Percentiles rank a stretch among this genome's conserved stretches.
phyloP scores from a whole-genome alignment of 208 protist genomes.

The Endotrypanum monterogeii region DNA sequence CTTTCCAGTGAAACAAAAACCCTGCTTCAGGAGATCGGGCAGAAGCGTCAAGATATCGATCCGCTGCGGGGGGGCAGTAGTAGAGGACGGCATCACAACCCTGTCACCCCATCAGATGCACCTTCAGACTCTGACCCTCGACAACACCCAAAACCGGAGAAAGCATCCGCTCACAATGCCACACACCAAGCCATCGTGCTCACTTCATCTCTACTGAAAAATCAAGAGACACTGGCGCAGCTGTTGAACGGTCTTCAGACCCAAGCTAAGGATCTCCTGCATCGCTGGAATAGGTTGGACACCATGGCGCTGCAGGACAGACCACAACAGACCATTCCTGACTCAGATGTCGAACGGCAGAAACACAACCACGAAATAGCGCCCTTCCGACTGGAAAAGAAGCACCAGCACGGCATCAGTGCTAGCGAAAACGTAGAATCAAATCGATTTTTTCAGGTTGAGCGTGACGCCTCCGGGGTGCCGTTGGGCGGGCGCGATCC shows the following conservation, averaged over 20 bases:
- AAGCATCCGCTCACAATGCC: background rate
- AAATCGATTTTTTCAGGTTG: constrained; percentile 34
- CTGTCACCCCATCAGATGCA: background rate
- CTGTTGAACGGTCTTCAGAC: constrained; percentile 29
- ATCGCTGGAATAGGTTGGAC: background rate
- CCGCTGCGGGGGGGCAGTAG: background rate
- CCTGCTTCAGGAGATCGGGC: constrained; percentile 32
- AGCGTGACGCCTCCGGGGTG: constrained; percentile 39
- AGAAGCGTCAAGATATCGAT: background rate
- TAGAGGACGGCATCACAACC: background rate
- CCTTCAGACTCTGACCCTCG: background rate
- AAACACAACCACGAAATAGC: background rate
- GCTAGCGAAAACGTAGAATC: constrained; percentile 28
- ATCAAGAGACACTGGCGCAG: constrained; percentile 24
- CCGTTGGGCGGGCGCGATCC: constrained; percentile 27
- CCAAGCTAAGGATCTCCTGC: constrained; percentile 21
- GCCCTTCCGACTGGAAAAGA: constrained; percentile 25
- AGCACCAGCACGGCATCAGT: constrained; percentile 20
- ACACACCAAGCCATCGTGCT: constrained; percentile 26
- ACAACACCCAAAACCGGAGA: background rate
- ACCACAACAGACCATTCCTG: background rate
- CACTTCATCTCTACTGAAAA: constrained; percentile 28
- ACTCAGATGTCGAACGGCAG: background rate
- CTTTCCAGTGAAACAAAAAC: constrained; percentile 38
- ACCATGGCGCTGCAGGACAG: background rate